These are phyloP conservation scores for Tanozyma kutaoensis DNA, from an alignment of 805 yeast species.

Conservation along the genomic window DNA sequence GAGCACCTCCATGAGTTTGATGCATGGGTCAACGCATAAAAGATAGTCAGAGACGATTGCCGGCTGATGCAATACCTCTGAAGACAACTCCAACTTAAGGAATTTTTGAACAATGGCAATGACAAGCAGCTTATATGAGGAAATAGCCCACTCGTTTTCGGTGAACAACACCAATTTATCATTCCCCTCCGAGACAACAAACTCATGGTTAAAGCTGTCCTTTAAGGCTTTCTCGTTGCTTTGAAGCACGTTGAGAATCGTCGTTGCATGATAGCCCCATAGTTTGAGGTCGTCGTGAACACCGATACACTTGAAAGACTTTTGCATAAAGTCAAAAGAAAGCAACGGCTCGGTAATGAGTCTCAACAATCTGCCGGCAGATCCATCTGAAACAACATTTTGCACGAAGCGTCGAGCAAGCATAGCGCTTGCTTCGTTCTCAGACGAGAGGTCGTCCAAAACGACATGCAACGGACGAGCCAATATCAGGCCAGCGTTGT, in stretches of 20 bases:
- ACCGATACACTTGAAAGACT: slow-evolving; percentile 11
- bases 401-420: slow-evolving; percentile 37
- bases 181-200: slow-evolving; percentile 40
- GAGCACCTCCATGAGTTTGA: slow-evolving; percentile 29
- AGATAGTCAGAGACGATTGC: slow-evolving; percentile 8
- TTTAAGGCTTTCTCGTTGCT: slow-evolving; percentile 29
- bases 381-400: slow-evolving; percentile 33
- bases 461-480: slow-evolving; percentile 53
- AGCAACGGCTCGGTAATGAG: slow-evolving; percentile 43
- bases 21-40: slow-evolving; percentile 19
- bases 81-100: slow-evolving; percentile 15
- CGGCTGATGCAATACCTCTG: slow-evolving; percentile 9
- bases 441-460: slow-evolving; percentile 45
- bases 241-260: slow-evolving; percentile 37
- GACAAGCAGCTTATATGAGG: slow-evolving; percentile 50
- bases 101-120: slow-evolving; percentile 33
- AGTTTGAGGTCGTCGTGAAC: slow-evolving; percentile 47
- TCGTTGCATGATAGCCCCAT: slow-evolving; percentile 48
- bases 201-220: slow-evolving; percentile 41
- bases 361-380: slow-evolving; percentile 48
- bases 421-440: slow-evolving; percentile 27
- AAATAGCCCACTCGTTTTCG: slow-evolving; percentile 32
- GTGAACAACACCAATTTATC: slow-evolving; percentile 26
- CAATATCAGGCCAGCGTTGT: slow-evolving; percentile 37
- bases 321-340: slow-evolving; percentile 20